Evolutionary conservation across 306 rosid species (phyloP).

Genomic region (Quercus glauca): DNA sequence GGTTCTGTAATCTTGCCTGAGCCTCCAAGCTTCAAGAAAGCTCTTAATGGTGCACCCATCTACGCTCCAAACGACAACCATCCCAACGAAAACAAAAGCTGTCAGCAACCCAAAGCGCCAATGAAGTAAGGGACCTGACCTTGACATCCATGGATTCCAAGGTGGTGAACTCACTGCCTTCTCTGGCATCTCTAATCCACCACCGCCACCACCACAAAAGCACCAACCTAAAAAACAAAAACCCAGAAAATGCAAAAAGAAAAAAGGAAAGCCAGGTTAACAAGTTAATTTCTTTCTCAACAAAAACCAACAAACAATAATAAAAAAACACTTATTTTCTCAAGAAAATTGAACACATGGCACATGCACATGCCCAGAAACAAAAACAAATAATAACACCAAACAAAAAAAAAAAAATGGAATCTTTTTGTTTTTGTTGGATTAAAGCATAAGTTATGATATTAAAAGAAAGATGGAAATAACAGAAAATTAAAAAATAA

Average conservation of each 20-base stretch:
- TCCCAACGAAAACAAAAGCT: conserved; percentile 46
- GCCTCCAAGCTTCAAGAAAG: conserved; percentile 51
- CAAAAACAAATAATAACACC: not conserved
- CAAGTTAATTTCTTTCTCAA: not conserved
- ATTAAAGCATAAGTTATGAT: not conserved
- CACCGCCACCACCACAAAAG: conserved; percentile 1
- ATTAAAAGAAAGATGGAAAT: not conserved
- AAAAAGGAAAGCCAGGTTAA: not conserved
- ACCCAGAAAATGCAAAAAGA: conserved; percentile 2
- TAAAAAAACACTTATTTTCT: conserved; percentile 12
- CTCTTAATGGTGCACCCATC: conserved; percentile 51
- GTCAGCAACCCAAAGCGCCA: conserved; percentile 67
- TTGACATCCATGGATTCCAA: conserved; percentile 33
- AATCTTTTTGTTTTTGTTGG: not conserved
- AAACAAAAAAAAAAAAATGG: not conserved
- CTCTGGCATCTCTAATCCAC: conserved; percentile 54
- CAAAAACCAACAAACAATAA: conserved; percentile 3
- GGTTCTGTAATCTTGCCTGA: conserved; percentile 39
- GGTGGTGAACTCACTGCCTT: conserved; percentile 41
- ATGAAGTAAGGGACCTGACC: conserved; percentile 43
- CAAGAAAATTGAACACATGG: conserved; percentile 13
- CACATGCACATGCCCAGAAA: conserved; percentile 15
- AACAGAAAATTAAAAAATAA: not conserved
- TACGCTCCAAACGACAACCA: conserved; percentile 66
- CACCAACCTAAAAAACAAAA: conserved; percentile 19